These are phyloP conservation scores for Setomelanomma holmii DNA, from an alignment of 2,329 filamentous ascomycete species.

Conservation along the genomic window DNA sequence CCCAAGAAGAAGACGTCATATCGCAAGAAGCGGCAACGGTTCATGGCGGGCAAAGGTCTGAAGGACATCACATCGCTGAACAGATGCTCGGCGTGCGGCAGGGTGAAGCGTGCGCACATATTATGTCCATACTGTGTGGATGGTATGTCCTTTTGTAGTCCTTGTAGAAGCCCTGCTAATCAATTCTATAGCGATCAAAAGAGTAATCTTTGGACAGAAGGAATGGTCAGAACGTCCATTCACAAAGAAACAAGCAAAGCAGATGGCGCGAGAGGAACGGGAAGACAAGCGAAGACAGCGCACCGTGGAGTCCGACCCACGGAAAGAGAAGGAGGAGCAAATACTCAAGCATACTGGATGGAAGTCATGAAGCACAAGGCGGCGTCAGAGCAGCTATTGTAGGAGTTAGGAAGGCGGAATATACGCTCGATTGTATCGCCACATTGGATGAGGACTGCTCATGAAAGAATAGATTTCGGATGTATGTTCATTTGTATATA, in stretches of 20 bases:
- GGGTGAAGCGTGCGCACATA: slow-evolving; percentile 85
- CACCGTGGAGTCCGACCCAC: slow-evolving; percentile 26
- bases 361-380: slow-evolving; percentile 29
- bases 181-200: slow-evolving; percentile 38
- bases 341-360: slow-evolving; percentile 39
- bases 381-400: too few species aligned
- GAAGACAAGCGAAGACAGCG: slow-evolving; percentile 20
- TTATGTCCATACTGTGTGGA: slow-evolving; percentile 86
- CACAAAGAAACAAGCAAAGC: slow-evolving; percentile 40
- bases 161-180: slow-evolving; percentile 8
- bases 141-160: slow-evolving; percentile 62
- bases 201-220: slow-evolving; percentile 40
- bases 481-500: too few species aligned
- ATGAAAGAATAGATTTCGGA: too few species aligned
- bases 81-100: slow-evolving; percentile 87
- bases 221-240: slow-evolving; percentile 35
- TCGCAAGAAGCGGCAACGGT: slow-evolving; percentile 89
- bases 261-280: slow-evolving; percentile 31
- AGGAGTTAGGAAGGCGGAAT: not conserved
- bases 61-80: slow-evolving; percentile 89
- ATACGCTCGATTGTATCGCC: not conserved
- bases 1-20: slow-evolving; percentile 99
- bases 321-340: slow-evolving; percentile 34
- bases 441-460: slow-evolving; percentile 1
- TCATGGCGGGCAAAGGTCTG: slow-evolving; percentile 93